Conservation (phyloP, 2,329 filamentous ascomycete species). For the Emergomyces africanus region DNA sequence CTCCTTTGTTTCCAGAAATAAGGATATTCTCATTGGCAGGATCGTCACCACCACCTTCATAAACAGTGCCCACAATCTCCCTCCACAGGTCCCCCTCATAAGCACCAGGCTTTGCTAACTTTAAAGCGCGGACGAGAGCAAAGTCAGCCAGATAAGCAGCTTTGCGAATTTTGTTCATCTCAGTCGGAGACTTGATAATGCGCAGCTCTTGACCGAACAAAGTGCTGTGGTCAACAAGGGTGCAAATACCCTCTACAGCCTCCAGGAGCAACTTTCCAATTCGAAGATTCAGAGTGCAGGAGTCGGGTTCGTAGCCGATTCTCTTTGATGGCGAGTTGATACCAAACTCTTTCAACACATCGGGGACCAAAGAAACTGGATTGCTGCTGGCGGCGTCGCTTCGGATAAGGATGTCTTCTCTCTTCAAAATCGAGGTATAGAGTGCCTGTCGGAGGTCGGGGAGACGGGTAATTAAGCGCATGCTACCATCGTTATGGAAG, state of each 20-base stretch:
- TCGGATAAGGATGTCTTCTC: conserved; percentile 19
- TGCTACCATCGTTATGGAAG: conserved; percentile 22
- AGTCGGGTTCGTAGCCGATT: conserved; percentile 26
- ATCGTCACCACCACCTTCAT: conserved; percentile 23
- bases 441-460: conserved; percentile 22
- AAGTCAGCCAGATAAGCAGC: conserved; percentile 24
- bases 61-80: conserved; percentile 23
- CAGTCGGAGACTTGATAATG: conserved; percentile 22
- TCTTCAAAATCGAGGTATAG: conserved; percentile 21
- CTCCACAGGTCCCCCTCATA: conserved; percentile 25
- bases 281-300: conserved; percentile 24
- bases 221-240: conserved; percentile 19
- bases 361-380: conserved; percentile 19
- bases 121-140: conserved; percentile 21
- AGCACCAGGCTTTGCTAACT: conserved; percentile 22
- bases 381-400: conserved; percentile 19
- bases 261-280: conserved; percentile 21
- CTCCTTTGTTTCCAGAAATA: conserved; percentile 22
- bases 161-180: conserved; percentile 20
- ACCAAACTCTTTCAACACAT: conserved; percentile 18
- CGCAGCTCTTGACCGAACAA: conserved; percentile 20
- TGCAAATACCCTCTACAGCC: conserved; percentile 21
- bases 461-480: conserved; percentile 20
- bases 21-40: conserved; percentile 25
- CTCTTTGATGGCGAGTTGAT: conserved; percentile 18